These are phyloP conservation scores for Breviolum minutum DNA, from an alignment of 73 alveolate genomes.

Conservation along the genomic window DNA sequence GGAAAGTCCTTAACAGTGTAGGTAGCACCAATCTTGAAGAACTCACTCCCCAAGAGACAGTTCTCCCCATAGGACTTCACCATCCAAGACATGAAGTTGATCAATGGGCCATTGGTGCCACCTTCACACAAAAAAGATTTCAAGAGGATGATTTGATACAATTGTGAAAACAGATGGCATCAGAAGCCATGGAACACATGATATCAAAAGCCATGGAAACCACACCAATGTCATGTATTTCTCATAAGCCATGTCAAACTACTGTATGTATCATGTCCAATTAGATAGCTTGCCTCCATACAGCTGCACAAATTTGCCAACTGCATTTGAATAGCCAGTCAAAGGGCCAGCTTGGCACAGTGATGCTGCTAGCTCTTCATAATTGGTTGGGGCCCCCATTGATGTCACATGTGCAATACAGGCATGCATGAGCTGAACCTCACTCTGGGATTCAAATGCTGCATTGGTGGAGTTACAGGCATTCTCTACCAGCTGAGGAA, in stretches of 20 bases:
- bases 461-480: too few species aligned
- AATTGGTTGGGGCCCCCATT: too few species aligned
- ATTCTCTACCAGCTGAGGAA: too few species aligned
- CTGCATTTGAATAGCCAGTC: background rate
- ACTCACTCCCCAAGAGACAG: background rate
- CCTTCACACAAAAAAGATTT: background rate
- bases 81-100: background rate
- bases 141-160: background rate
- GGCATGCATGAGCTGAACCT: too few species aligned
- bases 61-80: background rate
- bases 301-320: background rate
- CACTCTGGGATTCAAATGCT: too few species aligned
- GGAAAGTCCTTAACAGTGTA: background rate
- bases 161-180: too few species aligned
- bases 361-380: background rate
- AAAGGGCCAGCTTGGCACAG: background rate
- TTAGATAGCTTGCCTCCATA: background rate
- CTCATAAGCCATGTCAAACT: background rate
- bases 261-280: background rate
- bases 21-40: background rate
- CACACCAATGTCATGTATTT: background rate
- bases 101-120: background rate
- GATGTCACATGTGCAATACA: too few species aligned
- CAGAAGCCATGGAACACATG: background rate
- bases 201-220: background rate